These are phyloP conservation scores for Casuarina glauca DNA, from an alignment of 306 rosid genomes.

Conservation along the genomic window DNA sequence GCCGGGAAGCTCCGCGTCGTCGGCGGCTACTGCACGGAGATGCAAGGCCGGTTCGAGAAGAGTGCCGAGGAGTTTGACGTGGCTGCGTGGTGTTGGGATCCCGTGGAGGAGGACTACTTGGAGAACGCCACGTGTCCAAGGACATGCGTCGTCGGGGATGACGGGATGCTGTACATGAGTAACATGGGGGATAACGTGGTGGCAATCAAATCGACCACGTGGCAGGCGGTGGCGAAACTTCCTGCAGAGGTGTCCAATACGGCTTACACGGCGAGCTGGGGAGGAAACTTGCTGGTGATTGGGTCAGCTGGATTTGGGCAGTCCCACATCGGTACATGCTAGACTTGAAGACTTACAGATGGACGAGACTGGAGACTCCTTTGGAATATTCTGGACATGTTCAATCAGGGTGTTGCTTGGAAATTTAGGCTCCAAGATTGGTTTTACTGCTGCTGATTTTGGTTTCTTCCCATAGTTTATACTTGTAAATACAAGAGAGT, in stretches of 20 bases:
- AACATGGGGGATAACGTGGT: slow-evolving; percentile 19
- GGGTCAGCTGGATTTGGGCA: slow-evolving; percentile 54
- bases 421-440: slow-evolving; percentile 29
- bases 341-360: slow-evolving; percentile 21
- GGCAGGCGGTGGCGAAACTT: slow-evolving; percentile 42
- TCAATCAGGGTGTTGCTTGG: slow-evolving; percentile 60
- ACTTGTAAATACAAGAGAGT: no score
- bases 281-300: slow-evolving; percentile 36
- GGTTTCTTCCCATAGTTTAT: not conserved
- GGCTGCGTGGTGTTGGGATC: slow-evolving; percentile 49
- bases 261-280: slow-evolving; percentile 39
- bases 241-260: slow-evolving; percentile 47
- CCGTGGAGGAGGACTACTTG: slow-evolving; percentile 33
- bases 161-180: slow-evolving; percentile 36
- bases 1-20: slow-evolving; percentile 33
- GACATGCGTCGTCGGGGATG: slow-evolving; percentile 30
- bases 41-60: slow-evolving; percentile 62
- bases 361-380: slow-evolving; percentile 48
- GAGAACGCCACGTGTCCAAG: slow-evolving; percentile 52
- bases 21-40: slow-evolving; percentile 68
- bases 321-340: slow-evolving; percentile 39
- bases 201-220: slow-evolving; percentile 14
- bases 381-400: slow-evolving; percentile 46
- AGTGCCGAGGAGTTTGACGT: slow-evolving; percentile 53
- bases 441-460: slow-evolving; percentile 13